Conservation (phyloP, 2,329 filamentous ascomycete species). For the Colletotrichum sansevieriae region DNA sequence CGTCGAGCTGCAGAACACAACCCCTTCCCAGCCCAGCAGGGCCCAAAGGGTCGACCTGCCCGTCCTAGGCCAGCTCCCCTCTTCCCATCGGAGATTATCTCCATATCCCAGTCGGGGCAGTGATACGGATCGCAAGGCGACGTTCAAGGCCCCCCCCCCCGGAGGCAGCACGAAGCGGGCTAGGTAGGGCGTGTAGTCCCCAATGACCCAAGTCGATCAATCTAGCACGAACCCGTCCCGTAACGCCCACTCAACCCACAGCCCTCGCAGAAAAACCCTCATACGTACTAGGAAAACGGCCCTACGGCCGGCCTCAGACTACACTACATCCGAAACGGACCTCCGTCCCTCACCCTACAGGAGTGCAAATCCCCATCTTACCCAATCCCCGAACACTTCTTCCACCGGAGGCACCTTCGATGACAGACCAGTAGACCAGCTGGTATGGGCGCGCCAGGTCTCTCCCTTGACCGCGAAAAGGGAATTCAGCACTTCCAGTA, state of each 20-base stretch:
- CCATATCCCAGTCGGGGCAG: neutral
- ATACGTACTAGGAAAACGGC: slow-evolving; percentile 2
- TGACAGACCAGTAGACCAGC: too few species aligned
- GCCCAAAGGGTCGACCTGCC: neutral
- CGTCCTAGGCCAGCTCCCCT: neutral
- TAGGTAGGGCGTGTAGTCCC: neutral
- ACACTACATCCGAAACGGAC: slow-evolving; percentile 30
- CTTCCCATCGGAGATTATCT: slow-evolving; percentile 20
- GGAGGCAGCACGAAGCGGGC: neutral
- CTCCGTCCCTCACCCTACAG: neutral
- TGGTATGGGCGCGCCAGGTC: too few species aligned
- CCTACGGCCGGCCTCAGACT: slow-evolving; percentile 33
- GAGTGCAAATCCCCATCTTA: neutral
- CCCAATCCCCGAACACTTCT: neutral
- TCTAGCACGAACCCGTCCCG: slow-evolving; percentile 10
- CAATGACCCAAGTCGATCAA: neutral
- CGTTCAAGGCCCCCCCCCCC: too few species aligned
- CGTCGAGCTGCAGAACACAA: too few species aligned
- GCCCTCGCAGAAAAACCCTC: neutral
- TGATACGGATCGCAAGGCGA: neutral
- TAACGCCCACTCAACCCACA: slow-evolving; percentile 15
- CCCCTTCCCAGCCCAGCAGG: neutral
- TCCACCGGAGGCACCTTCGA: neutral
- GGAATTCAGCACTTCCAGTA: too few species aligned
- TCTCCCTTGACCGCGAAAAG: too few species aligned